Base-by-base conservation (phyloP, 208 protist genomes). In the Acanthamoeba sp. region DNA sequence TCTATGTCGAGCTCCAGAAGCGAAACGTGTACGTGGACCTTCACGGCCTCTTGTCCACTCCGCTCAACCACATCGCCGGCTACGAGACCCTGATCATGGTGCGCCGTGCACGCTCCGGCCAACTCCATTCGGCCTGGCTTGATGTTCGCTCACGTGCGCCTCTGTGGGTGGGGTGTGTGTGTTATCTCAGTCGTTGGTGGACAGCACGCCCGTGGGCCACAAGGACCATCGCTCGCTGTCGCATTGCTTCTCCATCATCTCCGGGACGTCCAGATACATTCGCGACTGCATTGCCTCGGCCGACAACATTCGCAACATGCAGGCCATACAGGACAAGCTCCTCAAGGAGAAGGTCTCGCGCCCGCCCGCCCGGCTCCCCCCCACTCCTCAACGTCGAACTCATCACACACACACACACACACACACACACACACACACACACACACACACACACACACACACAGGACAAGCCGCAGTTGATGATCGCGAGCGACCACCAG, bases 161-260 rank as follows among this genome's bases (percentile, higher is more conserved):
- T 29, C 3, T 16, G 34, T 78, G 40, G 2, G 20, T 20, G 10
- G 2, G 10, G 42, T 10, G 42, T 48, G 42, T 48, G 42, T 10
- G 9, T 36, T 14, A 32, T 34, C 76, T 36, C 38, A 85, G 55
- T 32, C 48, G 36, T 20, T 91, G 52, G 55, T 91, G 52, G 57
- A 91, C 9, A 91, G 57, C 55, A 91, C 84, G 55, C 84, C 84
- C 12, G 84, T 45, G 84, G 34, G 55, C 1, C 84, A 91, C 40
- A 62, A 45, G 36, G 84, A 91, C 34, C 40, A 91, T 27, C n/a
- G 84, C 6, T 91, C 84, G 55, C 57, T 91, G 52, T 91, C 57
- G 55, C 84, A 91, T 34, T 91, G 84, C 38, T 71, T 52, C 84
- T 71, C 84, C 52, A 91, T 91, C 57, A 91, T 91, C 14, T 91